phyloP scores from a whole-genome alignment of 2,329 filamentous ascomycete genomes.

The Diaporthe caulivora region DNA sequence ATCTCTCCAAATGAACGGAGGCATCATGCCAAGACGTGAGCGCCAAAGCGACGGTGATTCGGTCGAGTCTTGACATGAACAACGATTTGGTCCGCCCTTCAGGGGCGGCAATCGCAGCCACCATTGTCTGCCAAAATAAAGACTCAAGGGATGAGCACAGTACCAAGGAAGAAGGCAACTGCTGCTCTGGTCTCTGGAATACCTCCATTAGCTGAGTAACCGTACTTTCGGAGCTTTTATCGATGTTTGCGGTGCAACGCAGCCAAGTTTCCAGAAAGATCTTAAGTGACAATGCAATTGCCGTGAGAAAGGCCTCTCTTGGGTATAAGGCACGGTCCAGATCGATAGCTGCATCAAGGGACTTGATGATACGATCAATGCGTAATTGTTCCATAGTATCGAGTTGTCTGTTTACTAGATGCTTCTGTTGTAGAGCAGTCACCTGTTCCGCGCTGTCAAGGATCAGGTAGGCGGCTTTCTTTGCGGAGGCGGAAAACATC shows the following conservation, averaged over 20 bases:
- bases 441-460: not conserved
- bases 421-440: not conserved
- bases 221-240: not conserved
- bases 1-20: not conserved
- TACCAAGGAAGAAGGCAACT: not conserved
- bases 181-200: conserved; percentile 4
- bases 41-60: not conserved
- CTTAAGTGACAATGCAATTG: not conserved
- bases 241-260: not conserved
- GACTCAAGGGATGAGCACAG: not conserved
- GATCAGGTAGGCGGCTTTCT: not conserved
- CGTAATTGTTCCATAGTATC: not conserved
- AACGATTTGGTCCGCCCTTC: not conserved
- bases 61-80: not conserved
- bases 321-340: not conserved
- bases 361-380: not conserved
- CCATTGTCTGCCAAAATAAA: not conserved
- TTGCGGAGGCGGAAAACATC: conserved; percentile 6
- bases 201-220: not conserved
- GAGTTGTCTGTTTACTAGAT: not conserved
- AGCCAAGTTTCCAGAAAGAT: not conserved
- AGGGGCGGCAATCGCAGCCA: not conserved
- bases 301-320: conserved; percentile 8
- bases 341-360: not conserved
- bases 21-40: conserved; percentile 8